A percentile compares a stretch with the other conserved stretches of the same genome.
phyloP scores from a whole-genome alignment of 805 yeast genomes.

The Saturnispora gosingensis region DNA sequence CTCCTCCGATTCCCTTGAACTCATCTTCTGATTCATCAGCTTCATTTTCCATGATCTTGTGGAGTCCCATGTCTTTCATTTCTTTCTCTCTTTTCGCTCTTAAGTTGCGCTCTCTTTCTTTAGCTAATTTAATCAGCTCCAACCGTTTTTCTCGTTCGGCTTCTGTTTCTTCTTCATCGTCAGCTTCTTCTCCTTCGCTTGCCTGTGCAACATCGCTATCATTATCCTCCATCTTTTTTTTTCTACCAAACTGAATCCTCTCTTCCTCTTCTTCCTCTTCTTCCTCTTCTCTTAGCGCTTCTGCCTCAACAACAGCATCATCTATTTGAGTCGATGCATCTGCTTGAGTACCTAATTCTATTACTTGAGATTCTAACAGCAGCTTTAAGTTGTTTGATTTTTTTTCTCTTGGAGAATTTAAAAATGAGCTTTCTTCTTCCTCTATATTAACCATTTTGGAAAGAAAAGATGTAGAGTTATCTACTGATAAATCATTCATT shows the following conservation, averaged over 20 bases:
- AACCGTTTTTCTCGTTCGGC: conserved; percentile 27
- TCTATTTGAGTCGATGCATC: conserved; percentile 4
- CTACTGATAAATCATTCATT: not conserved
- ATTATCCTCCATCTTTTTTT: conserved; percentile 18
- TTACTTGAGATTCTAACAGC: not conserved
- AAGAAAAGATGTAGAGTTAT: not conserved
- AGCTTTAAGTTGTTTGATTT: not conserved
- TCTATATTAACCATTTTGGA: conserved; percentile 4
- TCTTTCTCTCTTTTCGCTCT: conserved; percentile 34
- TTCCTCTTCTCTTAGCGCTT: conserved; percentile 5
- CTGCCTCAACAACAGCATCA: not conserved
- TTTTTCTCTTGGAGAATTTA: not conserved
- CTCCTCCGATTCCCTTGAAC: conserved; percentile 75
- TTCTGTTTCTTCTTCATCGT: conserved; percentile 30
- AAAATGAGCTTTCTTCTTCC: conserved; percentile 5
- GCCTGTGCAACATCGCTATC: conserved; percentile 8
- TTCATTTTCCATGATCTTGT: conserved; percentile 62
- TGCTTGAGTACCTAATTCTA: conserved; percentile 3
- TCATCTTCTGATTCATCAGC: conserved; percentile 89
- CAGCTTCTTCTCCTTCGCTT: conserved; percentile 10
- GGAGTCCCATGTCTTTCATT: conserved; percentile 49
- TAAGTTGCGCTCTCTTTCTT: conserved; percentile 17
- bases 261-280: conserved; percentile 16
- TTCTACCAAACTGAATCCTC: conserved; percentile 14
- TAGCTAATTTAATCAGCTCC: conserved; percentile 18